These are phyloP conservation scores for Pichia heedii DNA, from an alignment of 805 yeast species.

Conservation along the genomic window DNA sequence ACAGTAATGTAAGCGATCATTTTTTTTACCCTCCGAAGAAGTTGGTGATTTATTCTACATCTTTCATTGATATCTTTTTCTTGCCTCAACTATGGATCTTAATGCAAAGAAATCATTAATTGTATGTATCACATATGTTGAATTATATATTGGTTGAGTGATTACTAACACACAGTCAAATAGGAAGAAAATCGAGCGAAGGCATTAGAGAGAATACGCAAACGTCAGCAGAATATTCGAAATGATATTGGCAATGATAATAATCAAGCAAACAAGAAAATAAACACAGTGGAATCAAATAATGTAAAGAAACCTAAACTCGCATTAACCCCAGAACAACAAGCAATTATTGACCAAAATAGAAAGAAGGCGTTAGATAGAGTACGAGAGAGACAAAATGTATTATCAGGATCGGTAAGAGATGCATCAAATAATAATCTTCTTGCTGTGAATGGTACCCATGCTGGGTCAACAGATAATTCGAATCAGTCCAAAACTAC, in stretches of 20 bases:
- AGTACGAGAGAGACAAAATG: constrained; percentile 10
- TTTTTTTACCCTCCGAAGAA: too few species aligned
- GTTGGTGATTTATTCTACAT: too few species aligned
- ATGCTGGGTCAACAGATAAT: neutral
- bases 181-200: constrained; percentile 57
- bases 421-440: constrained; percentile 16
- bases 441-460: constrained; percentile 4
- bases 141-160: too few species aligned
- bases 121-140: constrained; percentile 4
- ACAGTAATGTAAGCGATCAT: too few species aligned
- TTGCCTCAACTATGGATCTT: constrained; percentile 3
- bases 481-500: neutral
- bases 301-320: neutral
- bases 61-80: too few species aligned
- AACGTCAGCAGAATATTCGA: constrained; percentile 26
- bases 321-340: constrained; percentile 38
- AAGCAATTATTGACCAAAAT: constrained; percentile 41
- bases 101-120: constrained; percentile 2
- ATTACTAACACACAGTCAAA: too few species aligned
- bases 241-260: neutral
- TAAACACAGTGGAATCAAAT: neutral
- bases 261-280: neutral
- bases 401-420: constrained; percentile 10
- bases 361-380: constrained; percentile 43
- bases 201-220: constrained; percentile 51